These are phyloP conservation scores for Adansonia digitata DNA, from an alignment of 345 rosid species.

Conservation along the genomic window DNA sequence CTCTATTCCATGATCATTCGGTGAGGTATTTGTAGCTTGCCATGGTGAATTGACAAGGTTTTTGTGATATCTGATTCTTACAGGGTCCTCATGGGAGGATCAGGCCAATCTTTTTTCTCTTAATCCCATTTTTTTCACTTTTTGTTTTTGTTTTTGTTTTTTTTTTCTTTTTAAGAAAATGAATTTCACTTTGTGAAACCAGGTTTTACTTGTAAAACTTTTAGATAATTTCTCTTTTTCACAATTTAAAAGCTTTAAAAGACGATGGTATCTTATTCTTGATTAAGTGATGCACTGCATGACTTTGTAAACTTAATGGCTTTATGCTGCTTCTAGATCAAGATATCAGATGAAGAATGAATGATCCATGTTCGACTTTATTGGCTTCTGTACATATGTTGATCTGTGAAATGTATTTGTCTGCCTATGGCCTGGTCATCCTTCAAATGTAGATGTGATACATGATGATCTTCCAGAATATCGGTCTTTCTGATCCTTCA, in stretches of 20 bases:
- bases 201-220: not conserved
- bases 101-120: not conserved
- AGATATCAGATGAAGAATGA: not conserved
- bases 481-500: not conserved
- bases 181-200: not conserved
- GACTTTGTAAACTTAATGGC: not conserved
- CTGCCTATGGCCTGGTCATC: slow-evolving; percentile 10
- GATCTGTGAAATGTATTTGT: not conserved
- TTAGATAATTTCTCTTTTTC: not conserved
- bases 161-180: not conserved
- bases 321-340: slow-evolving; percentile 2
- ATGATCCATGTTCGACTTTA: not conserved
- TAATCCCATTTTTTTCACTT: not conserved
- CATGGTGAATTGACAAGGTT: slow-evolving; percentile 1
- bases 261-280: not conserved
- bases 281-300: not conserved
- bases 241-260: not conserved
- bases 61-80: not conserved
- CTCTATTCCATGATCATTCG: slow-evolving; percentile 7
- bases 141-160: too few species aligned
- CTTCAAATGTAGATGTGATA: slow-evolving; percentile 1
- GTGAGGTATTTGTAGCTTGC: slow-evolving; percentile 1
- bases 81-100: not conserved
- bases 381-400: not conserved
- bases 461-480: not conserved